Evolutionary conservation across 139 green algal species (phyloP).

Genomic region (Penium margaritaceum): DNA sequence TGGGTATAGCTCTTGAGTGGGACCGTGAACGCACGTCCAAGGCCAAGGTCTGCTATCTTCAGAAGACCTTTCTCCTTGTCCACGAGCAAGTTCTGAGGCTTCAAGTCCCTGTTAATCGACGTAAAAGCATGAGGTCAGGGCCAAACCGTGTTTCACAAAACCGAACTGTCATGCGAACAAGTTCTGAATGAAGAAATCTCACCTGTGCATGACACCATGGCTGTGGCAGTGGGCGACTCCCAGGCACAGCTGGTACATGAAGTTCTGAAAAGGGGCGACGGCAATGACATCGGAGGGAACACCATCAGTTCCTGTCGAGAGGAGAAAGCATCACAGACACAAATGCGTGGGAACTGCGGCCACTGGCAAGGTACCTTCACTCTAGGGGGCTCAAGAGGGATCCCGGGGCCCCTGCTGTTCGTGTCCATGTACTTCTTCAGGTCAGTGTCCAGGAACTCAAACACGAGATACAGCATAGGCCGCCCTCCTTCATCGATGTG

Average conservation of each 20-base stretch:
- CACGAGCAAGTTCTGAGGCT: conserved; percentile 96
- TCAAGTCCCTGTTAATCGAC: conserved; percentile 70
- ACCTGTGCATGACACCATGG: conserved; percentile 86
- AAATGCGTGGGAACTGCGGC: too few species aligned
- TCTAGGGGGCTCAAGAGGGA: conserved; percentile 2
- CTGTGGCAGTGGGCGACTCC: conserved; percentile 89
- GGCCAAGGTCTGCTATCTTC: conserved; percentile 94
- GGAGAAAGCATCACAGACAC: too few species aligned
- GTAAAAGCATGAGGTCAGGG: too few species aligned
- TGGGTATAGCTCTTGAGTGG: conserved; percentile 97
- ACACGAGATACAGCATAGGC: conserved; percentile 94
- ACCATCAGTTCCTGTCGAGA: too few species aligned
- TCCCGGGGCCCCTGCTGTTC: conserved; percentile 66
- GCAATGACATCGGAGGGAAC: too few species aligned
- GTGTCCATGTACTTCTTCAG: conserved; percentile 98
- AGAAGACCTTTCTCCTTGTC: conserved; percentile 67
- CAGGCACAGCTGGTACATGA: conserved; percentile 94
- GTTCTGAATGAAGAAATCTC: too few species aligned
- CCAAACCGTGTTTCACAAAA: too few species aligned
- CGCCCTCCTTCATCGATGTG: conserved; percentile 91
- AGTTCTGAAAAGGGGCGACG: too few species aligned
- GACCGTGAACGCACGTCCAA: conserved; percentile 88
- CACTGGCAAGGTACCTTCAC: too few species aligned
- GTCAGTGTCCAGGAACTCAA: conserved; percentile 93
- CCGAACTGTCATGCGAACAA: too few species aligned